Base-by-base conservation (phyloP, 2,329 filamentous ascomycete genomes). In the Nemania serpens region DNA sequence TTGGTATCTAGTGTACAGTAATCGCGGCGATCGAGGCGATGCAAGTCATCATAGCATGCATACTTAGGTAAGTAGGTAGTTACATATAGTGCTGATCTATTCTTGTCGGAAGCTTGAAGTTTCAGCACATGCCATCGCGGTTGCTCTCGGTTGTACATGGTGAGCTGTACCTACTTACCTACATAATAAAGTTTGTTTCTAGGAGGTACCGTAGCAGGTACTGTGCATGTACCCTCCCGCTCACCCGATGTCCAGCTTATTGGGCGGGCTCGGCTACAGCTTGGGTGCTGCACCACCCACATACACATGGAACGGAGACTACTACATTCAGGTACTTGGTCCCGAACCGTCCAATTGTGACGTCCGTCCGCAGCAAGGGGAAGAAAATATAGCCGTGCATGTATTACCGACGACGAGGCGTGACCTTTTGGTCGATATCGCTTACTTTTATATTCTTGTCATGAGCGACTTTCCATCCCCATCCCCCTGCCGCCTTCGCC, bases 381-480 rank as follows among this genome's bases (percentile, higher is more conserved):
- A 17, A 34, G 11, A 45, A 22, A 22, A 52, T 37, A 46, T n/a
- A 45, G 11, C 17, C 10, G 25, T 18, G 25, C 36, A 13, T 46
- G 37, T 57, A n/a, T n/a, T n/a, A 49, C 42, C 43, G 46, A 33
- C 50, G 10, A 47, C 60, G 9, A 58, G 54, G 13, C 15, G 20
- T 15, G 3, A n/a, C n/a, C n/a, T n/a, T n/a, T n/a, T n/a, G n/a
- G n/a, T n/a, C n/a, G n/a, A n/a, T 20, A 39, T 39, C 45, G 37
- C 43, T 58, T 53, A 45, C 48, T 25, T 43, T 45, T n/a, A 25
- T 29, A 60, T 42, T 17, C 41, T 45, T 46, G 34, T 20, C 43
- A 46, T 56, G 59, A 53, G 42, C 48, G 58, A 62, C 59, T 55
- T 62, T 56, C 41, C 25, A 29, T 22, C 17, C 13, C 51, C 37